Percentiles rank a stretch among this genome's conserved stretches.
These are phyloP conservation scores for Alternaria postmessia DNA, from an alignment of 2,329 filamentous ascomycete genomes.

Conservation along the genomic window DNA sequence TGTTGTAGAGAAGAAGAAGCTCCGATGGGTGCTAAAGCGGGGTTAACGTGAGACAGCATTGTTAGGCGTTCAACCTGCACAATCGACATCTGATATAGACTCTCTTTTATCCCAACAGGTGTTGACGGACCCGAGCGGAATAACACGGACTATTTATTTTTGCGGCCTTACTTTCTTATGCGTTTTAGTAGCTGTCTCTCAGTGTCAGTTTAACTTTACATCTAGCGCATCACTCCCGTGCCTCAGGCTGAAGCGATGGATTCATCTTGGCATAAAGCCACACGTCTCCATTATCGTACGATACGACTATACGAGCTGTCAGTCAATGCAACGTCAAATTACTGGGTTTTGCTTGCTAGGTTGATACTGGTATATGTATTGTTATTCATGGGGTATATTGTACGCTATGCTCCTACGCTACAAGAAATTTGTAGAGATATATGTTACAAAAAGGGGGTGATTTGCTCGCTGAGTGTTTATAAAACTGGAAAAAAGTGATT, in stretches of 20 bases:
- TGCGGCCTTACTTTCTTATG: neutral
- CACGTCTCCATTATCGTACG: neutral
- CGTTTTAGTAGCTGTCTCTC: neutral
- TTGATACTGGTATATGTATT: neutral
- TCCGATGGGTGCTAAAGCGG: neutral
- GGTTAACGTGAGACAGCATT: neutral
- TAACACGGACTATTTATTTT: neutral
- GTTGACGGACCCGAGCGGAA: neutral
- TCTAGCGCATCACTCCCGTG: neutral
- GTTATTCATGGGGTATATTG: slow-evolving; percentile 4
- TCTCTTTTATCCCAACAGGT: neutral
- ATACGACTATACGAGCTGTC: neutral
- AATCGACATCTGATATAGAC: neutral
- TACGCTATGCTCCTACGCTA: slow-evolving; percentile 1
- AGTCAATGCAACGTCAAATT: neutral
- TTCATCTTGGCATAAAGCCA: neutral
- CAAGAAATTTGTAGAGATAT: slow-evolving; percentile 2
- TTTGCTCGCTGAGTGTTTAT: neutral
- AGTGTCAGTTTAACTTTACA: neutral
- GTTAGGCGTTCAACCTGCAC: neutral
- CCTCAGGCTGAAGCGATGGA: neutral
- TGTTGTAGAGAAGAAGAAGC: neutral
- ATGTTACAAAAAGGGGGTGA: neutral
- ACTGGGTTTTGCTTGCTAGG: neutral
- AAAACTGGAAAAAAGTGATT: neutral